phyloP scores from a whole-genome alignment of 73 alveolate genomes.

The Blepharisma stoltei region DNA sequence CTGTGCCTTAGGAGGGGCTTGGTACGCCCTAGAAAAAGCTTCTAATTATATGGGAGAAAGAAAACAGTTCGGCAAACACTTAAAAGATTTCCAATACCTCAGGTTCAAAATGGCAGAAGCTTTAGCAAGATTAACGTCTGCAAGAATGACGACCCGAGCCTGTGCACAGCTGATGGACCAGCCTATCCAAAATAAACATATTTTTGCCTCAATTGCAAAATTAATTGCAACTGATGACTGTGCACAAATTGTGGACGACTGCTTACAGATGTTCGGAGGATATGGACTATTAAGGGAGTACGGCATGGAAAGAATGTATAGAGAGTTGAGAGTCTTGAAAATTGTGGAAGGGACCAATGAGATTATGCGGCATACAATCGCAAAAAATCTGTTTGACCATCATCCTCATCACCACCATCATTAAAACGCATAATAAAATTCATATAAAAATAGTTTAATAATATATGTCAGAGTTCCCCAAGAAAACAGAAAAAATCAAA shows the following conservation, averaged over 20 bases:
- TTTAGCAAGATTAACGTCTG: slow-evolving; percentile 69
- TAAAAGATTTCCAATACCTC: slow-evolving; percentile 57
- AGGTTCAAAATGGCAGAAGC: slow-evolving; percentile 73
- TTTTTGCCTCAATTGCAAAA: slow-evolving; percentile 87
- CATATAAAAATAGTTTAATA: too few relatives aligned
- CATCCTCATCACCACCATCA: too few relatives aligned
- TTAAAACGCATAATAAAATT: too few relatives aligned
- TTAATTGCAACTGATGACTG: slow-evolving; percentile 76
- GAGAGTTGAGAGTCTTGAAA: slow-evolving; percentile 82
- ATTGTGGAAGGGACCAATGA: slow-evolving; percentile 90
- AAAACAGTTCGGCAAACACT: slow-evolving; percentile 68
- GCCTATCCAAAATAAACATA: slow-evolving; percentile 49
- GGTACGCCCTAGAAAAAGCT: slow-evolving; percentile 60
- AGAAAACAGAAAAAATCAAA: too few relatives aligned
- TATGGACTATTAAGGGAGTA: slow-evolving; percentile 82
- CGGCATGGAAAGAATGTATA: slow-evolving; percentile 68
- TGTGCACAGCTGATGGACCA: slow-evolving; percentile 73
- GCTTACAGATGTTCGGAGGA: slow-evolving; percentile 85
- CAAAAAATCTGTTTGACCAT: slow-evolving; percentile 19
- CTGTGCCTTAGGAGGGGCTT: slow-evolving; percentile 82
- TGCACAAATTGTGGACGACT: slow-evolving; percentile 66
- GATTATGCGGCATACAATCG: slow-evolving; percentile 72
- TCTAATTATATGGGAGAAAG: slow-evolving; percentile 61
- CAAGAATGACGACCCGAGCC: slow-evolving; percentile 72
- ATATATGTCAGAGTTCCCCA: too few relatives aligned